Base-by-base conservation (phyloP, 805 yeast genomes). In the Ogataea methylovora region DNA sequence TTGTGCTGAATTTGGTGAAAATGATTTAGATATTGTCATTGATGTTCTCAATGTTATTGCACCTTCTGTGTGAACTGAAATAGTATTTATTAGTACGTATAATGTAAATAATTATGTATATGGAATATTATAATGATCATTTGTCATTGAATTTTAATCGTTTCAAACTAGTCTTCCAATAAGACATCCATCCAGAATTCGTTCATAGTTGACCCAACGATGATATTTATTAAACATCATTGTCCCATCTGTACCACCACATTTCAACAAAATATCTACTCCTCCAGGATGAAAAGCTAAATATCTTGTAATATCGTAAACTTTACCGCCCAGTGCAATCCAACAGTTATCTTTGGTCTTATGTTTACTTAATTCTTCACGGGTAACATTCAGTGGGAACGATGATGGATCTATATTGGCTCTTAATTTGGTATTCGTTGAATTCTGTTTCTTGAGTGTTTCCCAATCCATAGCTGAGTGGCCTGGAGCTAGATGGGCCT, bases 261-360 rank as follows among this genome's bases (percentile, higher is more conserved):
- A 74, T 33, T 75, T 71, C 74, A 84, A 64, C 27, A 90, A 60
- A 49, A 86, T 84, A 6, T 73, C 76, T 4, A 67, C 76, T 2
- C 98, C 98, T 24, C 98, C 98, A 0, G 98, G 98, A 46, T 90
- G 98, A 55, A 78, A 92, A 35, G 73, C 64, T 24, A 92, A 51
- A 55, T 92, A 90, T 10, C 82, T 77, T 1, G 96, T 78, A n/a
- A 90, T 65, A 49, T 88, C 85, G 61, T 84, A 90, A 2, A 90
- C 94, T 47, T 75, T 81, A 4, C 87, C 84, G 29, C 74, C 75
- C 7, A 90, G 67, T 23, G 75, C 75, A 3, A 92, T 81, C 97
- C 97, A 90, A 38, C 84, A 84, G 51, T 92, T 95, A 0, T 70
- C 71, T n/a, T 39, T 42, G 0, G 67, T 54, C 14, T 62, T 67